Evolutionary conservation across 495 filamentous ascomycete species (phyloP), one percentile per base, ranked within the genome.

Genomic region (Lepidopterella palustris): DNA sequence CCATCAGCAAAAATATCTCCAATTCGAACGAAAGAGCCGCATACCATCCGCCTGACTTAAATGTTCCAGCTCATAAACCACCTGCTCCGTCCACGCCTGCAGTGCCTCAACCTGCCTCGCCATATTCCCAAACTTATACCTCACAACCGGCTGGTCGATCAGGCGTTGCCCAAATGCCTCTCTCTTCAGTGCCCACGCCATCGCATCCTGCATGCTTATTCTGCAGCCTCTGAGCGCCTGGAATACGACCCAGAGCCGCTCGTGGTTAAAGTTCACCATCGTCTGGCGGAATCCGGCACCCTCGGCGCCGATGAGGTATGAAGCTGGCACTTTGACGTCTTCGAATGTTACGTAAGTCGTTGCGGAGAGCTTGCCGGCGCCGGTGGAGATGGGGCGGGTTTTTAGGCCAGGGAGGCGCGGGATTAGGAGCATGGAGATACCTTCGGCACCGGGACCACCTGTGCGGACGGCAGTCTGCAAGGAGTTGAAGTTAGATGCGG

Each of bases 251-350:
- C 65, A 64, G 11, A 68, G 50, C 18, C 65, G 27, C 55, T 69
- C 66, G 51, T 69, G 67, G 61, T 69, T 69, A 55, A 69, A 69
- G 52, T 67, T 67, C 25, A 62, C 58, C 67, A 69, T 69, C 8
- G 63, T 69, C 26, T 66, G 55, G 2, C 55, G 35, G 57, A 69
- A 69, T 25, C 66, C 66, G 10, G 45, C 23, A 24, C 63, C 63
- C 49, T 69, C 60, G 13, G 45, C 20, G 13, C 66, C 63, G 32
- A 69, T 61, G 2, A 69, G 60, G 29, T 69, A 57, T 29, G 58
- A 45, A 2, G 55, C 66, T 9, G 66, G 66, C 13, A 69, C 66
- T 35, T 62, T 60, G 45, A 69, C 66, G 50, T 69, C 66, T 53
- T 69, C 66, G 48, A 69, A 66, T 11, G 63, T 69, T 9, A 69